Percentiles rank a stretch among this genome's conserved stretches.
phyloP scores from a whole-genome alignment of 1,284 basidiomycete species.

The Microbotryomycetes sp. region DNA sequence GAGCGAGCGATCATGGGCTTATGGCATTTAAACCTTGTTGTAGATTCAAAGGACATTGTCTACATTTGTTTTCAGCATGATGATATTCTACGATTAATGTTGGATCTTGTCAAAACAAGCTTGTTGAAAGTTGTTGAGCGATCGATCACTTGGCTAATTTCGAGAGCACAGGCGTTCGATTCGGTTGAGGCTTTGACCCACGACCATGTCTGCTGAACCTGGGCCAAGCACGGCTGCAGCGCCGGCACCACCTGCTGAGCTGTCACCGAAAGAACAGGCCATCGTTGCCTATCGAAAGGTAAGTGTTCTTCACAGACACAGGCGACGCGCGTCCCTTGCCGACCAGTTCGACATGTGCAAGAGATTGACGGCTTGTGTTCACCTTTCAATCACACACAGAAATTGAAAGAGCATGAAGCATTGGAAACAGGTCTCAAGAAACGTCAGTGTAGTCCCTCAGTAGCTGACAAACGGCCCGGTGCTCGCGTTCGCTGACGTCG shows the following conservation, averaged over 20 bases:
- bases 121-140: no score
- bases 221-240: background rate
- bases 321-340: background rate
- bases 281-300: constrained; percentile 46
- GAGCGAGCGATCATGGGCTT: no score
- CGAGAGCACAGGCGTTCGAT: no score
- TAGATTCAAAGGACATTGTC: no score
- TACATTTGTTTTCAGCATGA: no score
- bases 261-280: constrained; percentile 42
- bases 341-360: background rate
- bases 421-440: constrained; percentile 79
- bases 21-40: no score
- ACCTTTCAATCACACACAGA: constrained; percentile 49
- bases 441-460: constrained; percentile 51
- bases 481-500: background rate
- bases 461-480: background rate
- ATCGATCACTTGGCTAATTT: no score
- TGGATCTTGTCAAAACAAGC: no score
- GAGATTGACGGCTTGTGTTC: background rate
- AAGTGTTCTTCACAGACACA: background rate
- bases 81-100: no score
- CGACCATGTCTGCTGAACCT: background rate
- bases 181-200: no score
- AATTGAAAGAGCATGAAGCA: constrained; percentile 80
- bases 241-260: background rate